Percentiles rank a stretch among this genome's conserved stretches.
These are phyloP conservation scores for Asparagopsis taxiformis DNA, from an alignment of 31 red algal species.

Conservation along the genomic window DNA sequence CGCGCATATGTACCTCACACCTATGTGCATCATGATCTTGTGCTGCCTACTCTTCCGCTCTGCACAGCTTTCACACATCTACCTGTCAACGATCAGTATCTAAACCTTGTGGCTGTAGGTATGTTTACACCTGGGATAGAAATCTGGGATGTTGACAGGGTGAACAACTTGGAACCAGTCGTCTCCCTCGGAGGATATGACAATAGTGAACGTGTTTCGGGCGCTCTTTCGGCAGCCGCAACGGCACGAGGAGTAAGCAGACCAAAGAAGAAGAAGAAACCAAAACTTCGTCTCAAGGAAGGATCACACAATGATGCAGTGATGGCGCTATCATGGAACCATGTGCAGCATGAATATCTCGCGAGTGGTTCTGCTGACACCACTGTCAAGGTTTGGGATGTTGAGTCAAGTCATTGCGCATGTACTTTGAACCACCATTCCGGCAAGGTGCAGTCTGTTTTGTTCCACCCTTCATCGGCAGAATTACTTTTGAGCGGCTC, in stretches of 20 bases:
- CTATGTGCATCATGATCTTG: conserved; percentile 97
- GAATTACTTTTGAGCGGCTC: conserved; percentile 69
- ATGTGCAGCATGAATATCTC: conserved; percentile 71
- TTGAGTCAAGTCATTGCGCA: conserved; percentile 69
- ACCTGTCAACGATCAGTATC: background rate
- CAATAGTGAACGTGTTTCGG: background rate
- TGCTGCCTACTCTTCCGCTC: conserved; percentile 88
- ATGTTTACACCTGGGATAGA: conserved; percentile 95
- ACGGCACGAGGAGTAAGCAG: background rate
- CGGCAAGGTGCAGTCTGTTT: conserved; percentile 89
- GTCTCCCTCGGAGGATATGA: conserved; percentile 82
- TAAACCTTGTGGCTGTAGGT: conserved; percentile 90
- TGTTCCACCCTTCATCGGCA: conserved; percentile 74
- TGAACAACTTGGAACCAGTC: conserved; percentile 86
- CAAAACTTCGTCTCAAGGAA: conserved; percentile 48
- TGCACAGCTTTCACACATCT: conserved; percentile 71
- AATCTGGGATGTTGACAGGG: conserved; percentile 85
- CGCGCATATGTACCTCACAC: conserved; percentile 66
- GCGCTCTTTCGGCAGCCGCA: conserved; percentile 8
- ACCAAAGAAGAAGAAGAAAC: conserved; percentile 39
- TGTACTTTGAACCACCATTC: conserved; percentile 71
- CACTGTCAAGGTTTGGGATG: conserved; percentile 94
- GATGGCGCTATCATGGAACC: conserved; percentile 86
- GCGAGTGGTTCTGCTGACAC: conserved; percentile 90
- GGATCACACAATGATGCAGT: conserved; percentile 81